Evolutionary conservation across 202 grass and related monocot genomes (phyloP).

Genomic region (Eragrostis tef): DNA sequence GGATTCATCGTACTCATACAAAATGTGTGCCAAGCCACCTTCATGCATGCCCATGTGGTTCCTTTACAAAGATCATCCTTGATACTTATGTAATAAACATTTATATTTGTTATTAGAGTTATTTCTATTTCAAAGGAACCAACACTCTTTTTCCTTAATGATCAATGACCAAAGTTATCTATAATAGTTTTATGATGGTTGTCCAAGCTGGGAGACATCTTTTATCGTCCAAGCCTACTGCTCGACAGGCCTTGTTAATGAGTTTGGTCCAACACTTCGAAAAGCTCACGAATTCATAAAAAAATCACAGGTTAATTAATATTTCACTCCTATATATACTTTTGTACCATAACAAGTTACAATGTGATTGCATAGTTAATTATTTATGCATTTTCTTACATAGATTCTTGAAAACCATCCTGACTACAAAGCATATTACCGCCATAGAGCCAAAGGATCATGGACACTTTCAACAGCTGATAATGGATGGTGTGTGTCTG

Average conservation of each 20-base stretch:
- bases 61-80: not conserved
- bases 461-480: constrained; percentile 55
- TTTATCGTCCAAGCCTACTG: constrained; percentile 64
- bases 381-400: not conserved
- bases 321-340: not conserved
- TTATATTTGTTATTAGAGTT: not conserved
- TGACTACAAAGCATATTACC: constrained; percentile 21
- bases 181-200: constrained; percentile 42
- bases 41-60: not conserved
- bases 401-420: constrained; percentile 45
- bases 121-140: not conserved
- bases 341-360: not conserved
- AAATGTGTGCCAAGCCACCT: not conserved
- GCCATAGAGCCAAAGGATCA: constrained; percentile 52
- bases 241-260: constrained; percentile 49
- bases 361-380: not conserved
- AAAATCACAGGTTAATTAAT: constrained; percentile 50
- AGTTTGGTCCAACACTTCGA: constrained; percentile 46
- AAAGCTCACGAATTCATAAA: constrained; percentile 66
- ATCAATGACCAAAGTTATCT: not conserved
- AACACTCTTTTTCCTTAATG: not conserved
- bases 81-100: not conserved
- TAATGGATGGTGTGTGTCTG: constrained; percentile 45
- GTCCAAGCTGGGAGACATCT: constrained; percentile 56
- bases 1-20: not conserved